Evolutionary conservation across 2,329 filamentous ascomycete species (phyloP), one percentile per base, ranked within the genome.

Genomic region (Aspergillus phoenicis): DNA sequence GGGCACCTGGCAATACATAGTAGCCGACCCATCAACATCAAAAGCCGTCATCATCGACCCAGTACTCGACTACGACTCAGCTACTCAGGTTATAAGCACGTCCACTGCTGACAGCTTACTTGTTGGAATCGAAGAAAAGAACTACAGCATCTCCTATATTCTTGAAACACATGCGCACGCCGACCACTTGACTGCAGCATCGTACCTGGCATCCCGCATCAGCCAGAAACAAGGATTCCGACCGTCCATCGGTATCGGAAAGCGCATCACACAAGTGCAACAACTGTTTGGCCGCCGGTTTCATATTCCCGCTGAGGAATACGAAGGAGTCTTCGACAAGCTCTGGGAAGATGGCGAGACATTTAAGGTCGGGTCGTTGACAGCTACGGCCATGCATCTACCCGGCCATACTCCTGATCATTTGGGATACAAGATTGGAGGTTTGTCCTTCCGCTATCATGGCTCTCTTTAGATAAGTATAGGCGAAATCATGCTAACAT

Each of bases 341-440:
- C 72, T 85, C 0, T 85, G 85, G 33, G 76, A 83, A 0, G 86
- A 89, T 39, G 80, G 86, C 38, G 84, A 87, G 60, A 66, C 59
- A 0, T 87, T 89, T 61, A 30, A 64, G 0, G 77, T 89, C 52
- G 86, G 87, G 0, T 57, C 70, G 0, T 28, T 89, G 15, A 69
- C 64, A 1, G 84, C 75, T 2, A 76, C 71, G 5, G 85, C 81
- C 1, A 71, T 88, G 0, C 85, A 88, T 66, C 79, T 89, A 0
- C 86, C 87, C 0, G 86, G 86, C 0, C 86, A 89, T 64, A 88
- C 86, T 0, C 85, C 86, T 0, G 87, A 89, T 64, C 85, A 88
- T 60, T 65, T 89, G 8, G 86, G 87, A 0, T 89, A 89, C 64
- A 75, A 75, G 39, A 82, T 89, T 59, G 85, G 84, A 68, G 70